Percentiles rank a stretch among this genome's conserved stretches.
Evolutionary conservation across 257 asterid species (phyloP).

Genomic region (Solanum pimpinellifolium): DNA sequence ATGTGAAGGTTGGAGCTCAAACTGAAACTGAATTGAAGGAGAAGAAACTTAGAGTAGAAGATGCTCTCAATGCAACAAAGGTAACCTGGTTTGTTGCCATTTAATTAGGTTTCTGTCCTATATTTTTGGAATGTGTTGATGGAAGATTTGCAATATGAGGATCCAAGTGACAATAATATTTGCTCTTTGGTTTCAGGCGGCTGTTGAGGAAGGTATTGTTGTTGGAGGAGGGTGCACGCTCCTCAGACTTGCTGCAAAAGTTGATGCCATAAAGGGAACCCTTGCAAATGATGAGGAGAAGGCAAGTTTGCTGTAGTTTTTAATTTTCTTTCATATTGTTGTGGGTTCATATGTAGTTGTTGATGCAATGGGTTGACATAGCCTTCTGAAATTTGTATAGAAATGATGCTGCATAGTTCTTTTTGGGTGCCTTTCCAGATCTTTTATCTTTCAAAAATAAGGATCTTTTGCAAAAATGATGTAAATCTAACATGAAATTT

Average conservation of each 20-base stretch:
- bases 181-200: conserved; percentile 49
- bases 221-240: conserved; percentile 98
- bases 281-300: conserved; percentile 83
- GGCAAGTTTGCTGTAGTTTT: conserved; percentile 18
- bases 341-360: background rate
- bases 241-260: conserved; percentile 77
- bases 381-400: background rate
- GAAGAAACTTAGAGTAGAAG: conserved; percentile 96
- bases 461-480: background rate
- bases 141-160: background rate
- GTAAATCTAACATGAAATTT: background rate
- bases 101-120: background rate
- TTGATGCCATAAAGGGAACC: conserved; percentile 78
- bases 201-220: conserved; percentile 98
- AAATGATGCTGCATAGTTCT: background rate
- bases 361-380: background rate
- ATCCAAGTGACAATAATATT: background rate
- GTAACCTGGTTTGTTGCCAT: conserved; percentile 9
- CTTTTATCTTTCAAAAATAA: background rate
- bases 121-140: background rate
- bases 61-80: conserved; percentile 98
- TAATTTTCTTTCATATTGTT: background rate
- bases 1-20: conserved; percentile 90
- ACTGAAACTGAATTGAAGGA: conserved; percentile 96
- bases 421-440: background rate